Evolutionary conservation across 2,329 filamentous ascomycete genomes (phyloP).

Genomic region (Monilinia laxa): DNA sequence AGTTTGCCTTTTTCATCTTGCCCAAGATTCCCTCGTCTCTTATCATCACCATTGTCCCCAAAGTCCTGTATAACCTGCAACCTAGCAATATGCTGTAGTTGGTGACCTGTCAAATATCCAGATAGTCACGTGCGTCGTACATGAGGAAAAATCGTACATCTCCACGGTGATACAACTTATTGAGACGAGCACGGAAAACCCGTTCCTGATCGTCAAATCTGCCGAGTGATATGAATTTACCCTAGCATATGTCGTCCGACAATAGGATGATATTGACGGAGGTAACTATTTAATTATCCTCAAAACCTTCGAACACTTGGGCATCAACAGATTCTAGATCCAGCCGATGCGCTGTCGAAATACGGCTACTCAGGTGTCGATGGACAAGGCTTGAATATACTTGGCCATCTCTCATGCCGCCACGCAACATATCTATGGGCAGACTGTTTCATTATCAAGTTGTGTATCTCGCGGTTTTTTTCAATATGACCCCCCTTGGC

Average conservation of each 20-base stretch:
- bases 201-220: slow-evolving; percentile 23
- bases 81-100: background rate
- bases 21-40: background rate
- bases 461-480: slow-evolving; percentile 24
- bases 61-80: too few species aligned
- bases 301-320: slow-evolving; percentile 28
- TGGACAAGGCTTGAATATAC: slow-evolving; percentile 29
- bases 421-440: slow-evolving; percentile 32
- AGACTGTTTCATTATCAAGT: slow-evolving; percentile 24
- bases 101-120: background rate
- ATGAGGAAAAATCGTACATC: background rate
- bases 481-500: slow-evolving; percentile 6
- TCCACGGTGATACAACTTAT: background rate
- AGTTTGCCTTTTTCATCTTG: background rate
- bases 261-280: background rate
- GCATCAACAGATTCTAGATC: slow-evolving; percentile 34
- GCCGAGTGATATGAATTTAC: slow-evolving; percentile 17
- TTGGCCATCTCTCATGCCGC: slow-evolving; percentile 37
- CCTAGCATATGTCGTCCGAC: slow-evolving; percentile 21
- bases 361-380: slow-evolving; percentile 30
- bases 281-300: slow-evolving; percentile 16
- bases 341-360: slow-evolving; percentile 35
- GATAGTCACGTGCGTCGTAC: background rate
- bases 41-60: background rate
- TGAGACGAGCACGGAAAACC: slow-evolving; percentile 9